These are phyloP conservation scores for Rhizophora apiculata DNA, from an alignment of 345 rosid genomes.

Conservation along the genomic window DNA sequence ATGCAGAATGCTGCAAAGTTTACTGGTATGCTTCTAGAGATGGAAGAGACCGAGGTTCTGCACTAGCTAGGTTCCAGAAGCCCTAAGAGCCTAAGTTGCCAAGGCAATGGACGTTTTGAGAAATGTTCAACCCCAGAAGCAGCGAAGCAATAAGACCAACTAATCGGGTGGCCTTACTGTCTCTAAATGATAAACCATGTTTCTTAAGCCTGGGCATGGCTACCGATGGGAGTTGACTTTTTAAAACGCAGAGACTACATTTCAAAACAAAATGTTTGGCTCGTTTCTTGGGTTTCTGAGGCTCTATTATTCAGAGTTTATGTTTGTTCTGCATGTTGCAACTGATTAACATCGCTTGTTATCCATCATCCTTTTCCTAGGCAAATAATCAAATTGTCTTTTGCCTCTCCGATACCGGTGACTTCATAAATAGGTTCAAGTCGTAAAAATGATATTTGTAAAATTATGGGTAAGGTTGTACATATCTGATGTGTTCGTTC, in stretches of 20 bases:
- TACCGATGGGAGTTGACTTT: not conserved
- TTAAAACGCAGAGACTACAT: not conserved
- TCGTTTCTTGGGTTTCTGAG: no score
- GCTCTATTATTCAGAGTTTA: no score
- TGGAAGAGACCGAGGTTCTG: constrained; percentile 19
- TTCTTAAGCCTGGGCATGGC: not conserved
- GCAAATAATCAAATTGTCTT: no score
- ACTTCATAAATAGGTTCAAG: no score
- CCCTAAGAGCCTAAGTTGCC: constrained; percentile 13
- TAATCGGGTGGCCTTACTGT: constrained; percentile 11
- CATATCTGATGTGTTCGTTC: no score
- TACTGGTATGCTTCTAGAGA: constrained; percentile 25
- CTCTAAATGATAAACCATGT: constrained; percentile 14
- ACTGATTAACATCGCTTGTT: no score
- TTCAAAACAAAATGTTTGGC: not conserved
- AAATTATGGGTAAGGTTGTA: no score
- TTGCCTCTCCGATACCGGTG: no score
- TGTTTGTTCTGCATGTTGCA: no score
- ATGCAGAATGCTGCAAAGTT: constrained; percentile 22
- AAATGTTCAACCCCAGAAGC: constrained; percentile 9
- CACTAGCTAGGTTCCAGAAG: constrained; percentile 17
- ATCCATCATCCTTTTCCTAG: no score
- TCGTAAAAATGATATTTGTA: no score
- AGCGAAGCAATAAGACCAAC: constrained; percentile 5
- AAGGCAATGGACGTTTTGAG: constrained; percentile 17